Percentiles rank a stretch among this genome's conserved stretches.
Evolutionary conservation across 2,329 filamentous ascomycete genomes (phyloP).

Genomic region (Daldinia sp.): DNA sequence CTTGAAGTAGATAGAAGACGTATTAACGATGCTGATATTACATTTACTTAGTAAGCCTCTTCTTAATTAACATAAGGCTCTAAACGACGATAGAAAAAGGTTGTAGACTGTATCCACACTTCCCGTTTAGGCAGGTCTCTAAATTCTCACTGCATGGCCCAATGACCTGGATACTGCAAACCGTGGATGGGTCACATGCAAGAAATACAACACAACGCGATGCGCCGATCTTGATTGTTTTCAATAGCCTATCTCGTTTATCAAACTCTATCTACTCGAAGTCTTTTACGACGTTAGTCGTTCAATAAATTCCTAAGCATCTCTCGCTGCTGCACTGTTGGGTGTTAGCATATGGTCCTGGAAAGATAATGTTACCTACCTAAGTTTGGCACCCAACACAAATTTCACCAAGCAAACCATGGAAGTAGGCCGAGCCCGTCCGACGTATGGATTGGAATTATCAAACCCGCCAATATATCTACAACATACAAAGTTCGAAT

Average conservation of each 20-base stretch:
- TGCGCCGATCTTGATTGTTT: neutral
- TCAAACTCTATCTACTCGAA: neutral
- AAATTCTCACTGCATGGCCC: constrained; percentile 4
- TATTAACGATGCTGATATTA: no score
- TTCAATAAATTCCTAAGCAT: neutral
- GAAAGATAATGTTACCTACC: no score
- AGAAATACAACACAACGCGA: neutral
- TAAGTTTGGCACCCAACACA: no score
- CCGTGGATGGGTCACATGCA: neutral
- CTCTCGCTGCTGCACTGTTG: no score
- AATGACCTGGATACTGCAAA: neutral
- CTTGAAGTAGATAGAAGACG: no score
- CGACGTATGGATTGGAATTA: no score
- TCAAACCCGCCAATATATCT: no score
- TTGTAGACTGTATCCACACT: neutral
- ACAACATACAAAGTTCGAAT: no score
- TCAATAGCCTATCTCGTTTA: neutral
- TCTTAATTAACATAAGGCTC: neutral
- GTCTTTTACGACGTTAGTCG: neutral
- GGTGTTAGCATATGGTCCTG: neutral
- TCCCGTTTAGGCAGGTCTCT: constrained; percentile 1
- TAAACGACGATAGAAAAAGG: neutral
- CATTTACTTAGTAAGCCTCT: neutral
- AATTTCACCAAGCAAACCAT: no score
- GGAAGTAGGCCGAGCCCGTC: no score